These are phyloP conservation scores for Calocera viscosa DNA, from an alignment of 768 basidiomycete genomes.

Conservation along the genomic window DNA sequence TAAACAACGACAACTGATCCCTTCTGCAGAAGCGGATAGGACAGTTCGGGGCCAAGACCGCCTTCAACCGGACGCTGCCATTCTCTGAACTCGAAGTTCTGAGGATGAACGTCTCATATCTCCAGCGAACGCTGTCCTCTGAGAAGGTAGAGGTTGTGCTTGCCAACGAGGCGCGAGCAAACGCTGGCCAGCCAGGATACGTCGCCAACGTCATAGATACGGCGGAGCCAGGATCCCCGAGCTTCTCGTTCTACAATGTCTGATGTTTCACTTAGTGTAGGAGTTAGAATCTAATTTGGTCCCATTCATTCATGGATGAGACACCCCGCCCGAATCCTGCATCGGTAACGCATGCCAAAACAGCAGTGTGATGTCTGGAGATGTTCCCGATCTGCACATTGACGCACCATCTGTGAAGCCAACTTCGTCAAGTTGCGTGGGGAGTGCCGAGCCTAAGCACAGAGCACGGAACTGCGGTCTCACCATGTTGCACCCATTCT, in stretches of 20 bases:
- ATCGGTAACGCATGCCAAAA: no score
- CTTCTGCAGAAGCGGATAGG: slow-evolving; percentile 61
- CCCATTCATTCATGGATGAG: no score
- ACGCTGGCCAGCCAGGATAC: slow-evolving; percentile 44
- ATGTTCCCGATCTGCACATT: no score
- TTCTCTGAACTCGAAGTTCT: slow-evolving; percentile 75
- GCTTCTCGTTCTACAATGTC: slow-evolving; percentile 71
- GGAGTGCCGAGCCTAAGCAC: no score
- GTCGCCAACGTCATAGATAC: slow-evolving; percentile 57
- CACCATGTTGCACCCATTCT: no score
- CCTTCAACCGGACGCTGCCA: slow-evolving; percentile 68
- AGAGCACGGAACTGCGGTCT: no score
- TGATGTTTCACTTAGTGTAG: slow-evolving; percentile 7
- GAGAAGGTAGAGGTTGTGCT: slow-evolving; percentile 42
- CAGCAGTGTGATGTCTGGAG: no score
- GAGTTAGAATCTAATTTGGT: neutral
- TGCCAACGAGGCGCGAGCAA: slow-evolving; percentile 50
- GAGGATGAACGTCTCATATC: slow-evolving; percentile 57
- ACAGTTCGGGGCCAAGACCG: slow-evolving; percentile 58
- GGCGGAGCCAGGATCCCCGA: slow-evolving; percentile 80
- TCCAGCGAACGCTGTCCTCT: slow-evolving; percentile 44
- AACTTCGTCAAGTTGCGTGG: no score
- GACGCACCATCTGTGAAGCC: no score
- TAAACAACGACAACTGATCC: neutral
- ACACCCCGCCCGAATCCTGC: no score